Conservation (phyloP, 2,329 filamentous ascomycete genomes). For the Blastomyces silverae region DNA sequence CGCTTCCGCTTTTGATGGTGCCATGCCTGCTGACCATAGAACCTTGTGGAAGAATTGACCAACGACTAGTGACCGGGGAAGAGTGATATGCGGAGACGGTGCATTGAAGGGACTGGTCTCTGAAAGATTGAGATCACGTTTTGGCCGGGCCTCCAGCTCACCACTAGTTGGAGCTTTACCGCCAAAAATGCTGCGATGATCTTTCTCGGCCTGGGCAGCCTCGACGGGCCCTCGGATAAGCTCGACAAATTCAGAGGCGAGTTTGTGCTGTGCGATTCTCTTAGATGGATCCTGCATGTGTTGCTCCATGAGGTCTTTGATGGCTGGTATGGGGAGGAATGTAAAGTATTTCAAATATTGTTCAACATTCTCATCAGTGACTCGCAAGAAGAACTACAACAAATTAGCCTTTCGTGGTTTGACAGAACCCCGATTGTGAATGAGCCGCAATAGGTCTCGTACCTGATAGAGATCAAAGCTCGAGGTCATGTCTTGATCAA, state of each 20-base stretch:
- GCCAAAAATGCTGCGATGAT: slow-evolving; percentile 48
- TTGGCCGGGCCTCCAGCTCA: slow-evolving; percentile 1
- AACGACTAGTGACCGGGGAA: slow-evolving; percentile 45
- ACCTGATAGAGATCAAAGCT: slow-evolving; percentile 78
- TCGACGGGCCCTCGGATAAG: slow-evolving; percentile 65
- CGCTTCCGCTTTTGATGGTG: slow-evolving; percentile 47
- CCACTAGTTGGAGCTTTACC: not conserved
- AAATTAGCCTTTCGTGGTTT: slow-evolving; percentile 21
- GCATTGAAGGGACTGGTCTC: not conserved
- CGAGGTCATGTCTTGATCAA: slow-evolving; percentile 72
- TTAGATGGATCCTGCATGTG: slow-evolving; percentile 63
- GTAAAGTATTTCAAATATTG: slow-evolving; percentile 82
- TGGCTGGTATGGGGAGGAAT: slow-evolving; percentile 67
- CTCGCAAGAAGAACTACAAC: slow-evolving; percentile 70
- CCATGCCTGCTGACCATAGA: slow-evolving; percentile 48
- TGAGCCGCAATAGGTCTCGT: slow-evolving; percentile 21
- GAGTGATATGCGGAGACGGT: slow-evolving; percentile 18
- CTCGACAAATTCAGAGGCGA: slow-evolving; percentile 75
- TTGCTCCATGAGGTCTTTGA: slow-evolving; percentile 59
- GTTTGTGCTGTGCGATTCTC: slow-evolving; percentile 70
- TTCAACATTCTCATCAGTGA: slow-evolving; percentile 74
- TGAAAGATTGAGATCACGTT: slow-evolving; percentile 12
- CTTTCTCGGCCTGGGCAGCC: slow-evolving; percentile 56
- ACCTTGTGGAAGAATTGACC: slow-evolving; percentile 45
- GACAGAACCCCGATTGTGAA: not conserved